Base-by-base conservation (phyloP, 2,329 filamentous ascomycete genomes). In the Penicillium sp. region DNA sequence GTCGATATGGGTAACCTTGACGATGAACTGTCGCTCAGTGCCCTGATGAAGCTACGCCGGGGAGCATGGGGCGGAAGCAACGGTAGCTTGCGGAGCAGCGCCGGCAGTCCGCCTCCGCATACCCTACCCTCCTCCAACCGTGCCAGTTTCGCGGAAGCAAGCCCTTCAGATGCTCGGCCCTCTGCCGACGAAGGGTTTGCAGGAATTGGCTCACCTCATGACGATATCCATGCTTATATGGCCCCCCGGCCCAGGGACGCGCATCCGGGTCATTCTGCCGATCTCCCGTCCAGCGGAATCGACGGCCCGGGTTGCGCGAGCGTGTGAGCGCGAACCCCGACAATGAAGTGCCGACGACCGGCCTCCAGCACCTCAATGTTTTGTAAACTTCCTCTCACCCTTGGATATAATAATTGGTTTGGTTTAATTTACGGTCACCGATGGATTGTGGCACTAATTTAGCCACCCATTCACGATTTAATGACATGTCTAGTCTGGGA, bases 31-130 rank as follows among this genome's bases (percentile, higher is more conserved):
- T 88, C 82, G 20, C 74, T 95, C 7, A 86, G 86, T 41, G 82
- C 88, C 1, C 77, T 96, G 13, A 78, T 90, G 72, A 87, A 85
- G 55, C 72, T 95, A 34, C 84, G 91, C 3, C 86, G 84, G 9
- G 86, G 83, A 43, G 87, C 91, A 0, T 96, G 90, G 83, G 90
- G 90, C 20, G 88, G 89, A 4, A 94, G 90, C 51, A 88, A 90
- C 63, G 85, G 81, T 1, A 93, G 89, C 62, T 73, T 91, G 5
- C 78, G 79, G 45, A 88, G 83, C 57, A 70, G 71, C 54, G 70
- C 70, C 18, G 69, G 67, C 39, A 77, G 73, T 50, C 71, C 72
- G 36, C 75, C 75, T 15, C 74, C 75, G 2, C 64, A 73, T 49
- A 65, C 68, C 48, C 46, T 68, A 40, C 48, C 67, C 18, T 52